These are phyloP conservation scores for Acer campestre DNA, from an alignment of 345 rosid species.

Conservation along the genomic window DNA sequence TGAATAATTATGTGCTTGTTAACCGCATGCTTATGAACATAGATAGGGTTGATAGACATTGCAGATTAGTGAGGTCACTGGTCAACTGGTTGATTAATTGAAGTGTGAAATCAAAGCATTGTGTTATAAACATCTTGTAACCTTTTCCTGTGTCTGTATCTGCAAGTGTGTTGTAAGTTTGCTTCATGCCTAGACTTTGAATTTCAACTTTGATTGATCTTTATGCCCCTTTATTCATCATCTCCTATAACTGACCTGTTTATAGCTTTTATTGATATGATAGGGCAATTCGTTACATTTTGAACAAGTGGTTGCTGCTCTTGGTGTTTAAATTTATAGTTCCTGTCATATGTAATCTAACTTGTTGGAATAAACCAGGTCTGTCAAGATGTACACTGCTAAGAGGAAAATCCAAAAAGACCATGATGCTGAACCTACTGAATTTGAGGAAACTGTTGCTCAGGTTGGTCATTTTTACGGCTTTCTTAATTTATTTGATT, in stretches of 20 bases:
- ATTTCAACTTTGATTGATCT: background rate
- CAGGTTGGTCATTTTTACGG: conserved; percentile 40
- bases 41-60: background rate
- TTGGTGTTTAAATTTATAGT: background rate
- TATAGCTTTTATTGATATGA: background rate
- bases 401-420: conserved; percentile 86
- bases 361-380: conserved; percentile 26
- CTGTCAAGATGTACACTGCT: conserved; percentile 72
- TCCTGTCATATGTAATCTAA: background rate
- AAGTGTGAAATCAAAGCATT: background rate
- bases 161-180: too few relatives aligned
- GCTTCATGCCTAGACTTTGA: too few relatives aligned
- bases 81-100: background rate
- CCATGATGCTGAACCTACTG: conserved; percentile 80
- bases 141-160: background rate
- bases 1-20: background rate
- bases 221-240: background rate
- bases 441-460: conserved; percentile 83
- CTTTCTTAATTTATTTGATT: background rate
- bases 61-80: background rate
- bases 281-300: background rate
- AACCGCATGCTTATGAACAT: background rate
- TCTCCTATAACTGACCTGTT: too few relatives aligned
- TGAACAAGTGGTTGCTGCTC: background rate
- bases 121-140: background rate